These are phyloP conservation scores for Samsoniella hepiali DNA, from an alignment of 2,329 filamentous ascomycete species.

Conservation along the genomic window DNA sequence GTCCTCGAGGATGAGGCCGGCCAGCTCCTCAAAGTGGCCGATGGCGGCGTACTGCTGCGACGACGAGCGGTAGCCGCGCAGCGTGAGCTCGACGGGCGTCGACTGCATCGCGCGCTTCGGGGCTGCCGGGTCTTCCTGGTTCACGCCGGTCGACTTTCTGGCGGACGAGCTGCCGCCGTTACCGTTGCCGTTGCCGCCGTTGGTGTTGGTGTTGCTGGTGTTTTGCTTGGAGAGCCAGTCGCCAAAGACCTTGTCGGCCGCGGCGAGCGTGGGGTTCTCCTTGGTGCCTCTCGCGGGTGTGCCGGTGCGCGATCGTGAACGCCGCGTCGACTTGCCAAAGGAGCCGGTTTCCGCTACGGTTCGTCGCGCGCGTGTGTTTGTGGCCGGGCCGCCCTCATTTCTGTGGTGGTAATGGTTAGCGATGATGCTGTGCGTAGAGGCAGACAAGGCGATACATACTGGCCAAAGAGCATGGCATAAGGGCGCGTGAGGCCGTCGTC, in stretches of 20 bases:
- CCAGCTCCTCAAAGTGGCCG: conserved; percentile 82
- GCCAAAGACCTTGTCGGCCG: conserved; percentile 60
- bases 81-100: conserved; percentile 68
- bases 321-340: conserved; percentile 64
- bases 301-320: conserved; percentile 60
- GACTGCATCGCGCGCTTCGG: conserved; percentile 35
- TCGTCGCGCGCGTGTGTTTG: conserved; percentile 48
- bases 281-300: conserved; percentile 49
- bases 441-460: conserved; percentile 41
- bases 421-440: conserved; percentile 15
- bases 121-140: conserved; percentile 39
- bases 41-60: conserved; percentile 81
- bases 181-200: conserved; percentile 23
- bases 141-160: conserved; percentile 31
- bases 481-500: conserved; percentile 63
- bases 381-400: conserved; percentile 48
- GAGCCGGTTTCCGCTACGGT: conserved; percentile 59
- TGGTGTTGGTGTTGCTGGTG: conserved; percentile 28
- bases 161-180: conserved; percentile 27
- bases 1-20: conserved; percentile 85
- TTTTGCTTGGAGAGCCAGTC: conserved; percentile 53
- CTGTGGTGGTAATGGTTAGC: conserved; percentile 31
- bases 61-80: conserved; percentile 71
- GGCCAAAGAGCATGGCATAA: conserved; percentile 64
- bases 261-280: conserved; percentile 60